phyloP scores from a whole-genome alignment of 768 basidiomycete species.

The Goffeauzyma gilvescens region DNA sequence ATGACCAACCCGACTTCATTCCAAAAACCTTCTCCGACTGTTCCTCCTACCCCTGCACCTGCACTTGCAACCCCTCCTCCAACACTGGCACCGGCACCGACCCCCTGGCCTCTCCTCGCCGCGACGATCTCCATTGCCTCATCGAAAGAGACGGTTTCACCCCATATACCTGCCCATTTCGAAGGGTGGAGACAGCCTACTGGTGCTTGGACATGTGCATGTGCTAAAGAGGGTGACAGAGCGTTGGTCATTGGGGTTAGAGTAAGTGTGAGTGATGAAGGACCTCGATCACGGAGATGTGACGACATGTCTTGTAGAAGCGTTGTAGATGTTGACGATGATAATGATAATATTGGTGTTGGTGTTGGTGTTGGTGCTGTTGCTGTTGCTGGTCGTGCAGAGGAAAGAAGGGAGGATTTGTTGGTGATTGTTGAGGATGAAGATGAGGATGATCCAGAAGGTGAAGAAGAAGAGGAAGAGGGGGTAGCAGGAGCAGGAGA shows the following conservation, averaged over 20 bases:
- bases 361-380: constrained; percentile 6
- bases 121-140: constrained; percentile 19
- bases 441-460: neutral
- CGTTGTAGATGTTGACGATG: neutral
- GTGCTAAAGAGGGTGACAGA: neutral
- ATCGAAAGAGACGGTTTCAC: constrained; percentile 23
- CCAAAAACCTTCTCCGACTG: constrained; percentile 58
- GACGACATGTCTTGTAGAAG: too few relatives aligned
- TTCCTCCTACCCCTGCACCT: constrained; percentile 13
- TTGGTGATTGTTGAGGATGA: neutral
- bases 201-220: constrained; percentile 10
- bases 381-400: constrained; percentile 8
- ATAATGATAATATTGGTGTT: neutral
- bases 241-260: neutral
- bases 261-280: too few relatives aligned
- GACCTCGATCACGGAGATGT: too few relatives aligned
- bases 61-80: constrained; percentile 9
- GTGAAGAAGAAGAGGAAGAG: neutral
- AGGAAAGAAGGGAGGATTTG: constrained; percentile 9
- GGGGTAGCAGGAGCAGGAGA: constrained; percentile 6
- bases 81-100: constrained; percentile 6
- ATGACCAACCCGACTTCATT: constrained; percentile 46
- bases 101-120: neutral
- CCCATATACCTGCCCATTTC: constrained; percentile 32
- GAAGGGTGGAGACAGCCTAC: constrained; percentile 26